These are phyloP conservation scores for Rhizopus arrhizus DNA, from an alignment of 371 early-diverging fungal species.

Conservation along the genomic window DNA sequence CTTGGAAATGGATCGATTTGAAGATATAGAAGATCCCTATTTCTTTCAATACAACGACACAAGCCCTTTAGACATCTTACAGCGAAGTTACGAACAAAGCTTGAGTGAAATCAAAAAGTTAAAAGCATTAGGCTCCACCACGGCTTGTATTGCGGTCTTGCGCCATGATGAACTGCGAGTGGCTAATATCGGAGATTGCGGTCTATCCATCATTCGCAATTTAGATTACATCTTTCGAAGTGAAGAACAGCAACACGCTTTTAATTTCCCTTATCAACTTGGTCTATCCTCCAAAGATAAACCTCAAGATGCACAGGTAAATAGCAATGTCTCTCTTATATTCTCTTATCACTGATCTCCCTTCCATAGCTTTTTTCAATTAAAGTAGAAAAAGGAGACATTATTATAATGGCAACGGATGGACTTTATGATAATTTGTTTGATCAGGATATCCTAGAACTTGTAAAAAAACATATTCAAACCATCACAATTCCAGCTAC, in stretches of 20 bases:
- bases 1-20: constrained; percentile 78
- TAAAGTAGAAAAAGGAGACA: constrained; percentile 77
- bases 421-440: constrained; percentile 84
- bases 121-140: constrained; percentile 84
- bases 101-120: constrained; percentile 64
- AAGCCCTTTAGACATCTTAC: constrained; percentile 77
- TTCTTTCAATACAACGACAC: constrained; percentile 70
- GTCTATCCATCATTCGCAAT: constrained; percentile 83
- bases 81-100: constrained; percentile 75
- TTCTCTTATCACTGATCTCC: background rate
- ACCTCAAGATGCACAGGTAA: constrained; percentile 66
- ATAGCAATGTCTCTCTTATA: constrained; percentile 26
- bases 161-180: constrained; percentile 89
- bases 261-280: constrained; percentile 83
- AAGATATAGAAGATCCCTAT: constrained; percentile 48
- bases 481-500: constrained; percentile 50
- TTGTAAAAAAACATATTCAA: constrained; percentile 18
- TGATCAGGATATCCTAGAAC: constrained; percentile 72
- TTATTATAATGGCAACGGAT: constrained; percentile 78
- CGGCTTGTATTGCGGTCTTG: constrained; percentile 85
- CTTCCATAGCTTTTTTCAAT: constrained; percentile 58
- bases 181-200: constrained; percentile 94
- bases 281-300: constrained; percentile 67
- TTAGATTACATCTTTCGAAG: constrained; percentile 87
- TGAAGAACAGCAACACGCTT: constrained; percentile 87